Evolutionary conservation across 2,329 filamentous ascomycete genomes (phyloP).

Genomic region (Amesomyces nigricolor): DNA sequence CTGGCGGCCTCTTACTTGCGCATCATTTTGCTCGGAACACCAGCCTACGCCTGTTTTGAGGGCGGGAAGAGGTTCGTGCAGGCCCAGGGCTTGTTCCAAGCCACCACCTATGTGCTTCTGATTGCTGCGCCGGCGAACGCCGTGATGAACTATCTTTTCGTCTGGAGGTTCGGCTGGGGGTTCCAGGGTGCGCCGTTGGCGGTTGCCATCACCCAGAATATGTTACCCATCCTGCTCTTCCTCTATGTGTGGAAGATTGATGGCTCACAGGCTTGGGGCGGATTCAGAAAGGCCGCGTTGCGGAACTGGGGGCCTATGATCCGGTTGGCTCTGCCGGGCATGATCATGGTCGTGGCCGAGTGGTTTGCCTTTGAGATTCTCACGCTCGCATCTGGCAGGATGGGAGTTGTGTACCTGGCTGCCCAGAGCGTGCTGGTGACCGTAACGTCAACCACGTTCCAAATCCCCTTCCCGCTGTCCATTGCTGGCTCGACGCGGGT

Average conservation of each 20-base stretch:
- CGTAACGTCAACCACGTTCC: slow-evolving; percentile 73
- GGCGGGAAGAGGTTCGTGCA: slow-evolving; percentile 74
- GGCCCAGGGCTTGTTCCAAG: slow-evolving; percentile 75
- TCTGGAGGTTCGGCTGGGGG: slow-evolving; percentile 63
- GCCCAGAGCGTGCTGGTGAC: slow-evolving; percentile 83
- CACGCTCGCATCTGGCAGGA: slow-evolving; percentile 73
- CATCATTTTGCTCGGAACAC: slow-evolving; percentile 63
- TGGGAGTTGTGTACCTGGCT: slow-evolving; percentile 73
- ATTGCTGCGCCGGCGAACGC: slow-evolving; percentile 72
- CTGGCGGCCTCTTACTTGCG: slow-evolving; percentile 70
- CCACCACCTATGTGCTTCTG: slow-evolving; percentile 70
- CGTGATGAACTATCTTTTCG: slow-evolving; percentile 72
- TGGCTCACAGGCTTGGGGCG: slow-evolving; percentile 74
- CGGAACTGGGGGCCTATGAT: slow-evolving; percentile 81
- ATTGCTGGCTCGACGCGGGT: slow-evolving; percentile 85
- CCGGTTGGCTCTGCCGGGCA: slow-evolving; percentile 76
- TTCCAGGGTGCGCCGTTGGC: slow-evolving; percentile 76
- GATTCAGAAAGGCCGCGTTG: slow-evolving; percentile 64
- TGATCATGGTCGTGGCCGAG: slow-evolving; percentile 92
- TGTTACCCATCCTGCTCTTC: slow-evolving; percentile 67
- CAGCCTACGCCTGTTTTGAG: slow-evolving; percentile 72
- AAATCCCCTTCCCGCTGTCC: slow-evolving; percentile 85
- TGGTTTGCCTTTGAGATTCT: slow-evolving; percentile 90
- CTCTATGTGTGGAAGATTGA: slow-evolving; percentile 67
- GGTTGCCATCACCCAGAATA: slow-evolving; percentile 66